Base-by-base conservation (phyloP, 495 filamentous ascomycete species). In the Penicillium macrosclerotiorum region DNA sequence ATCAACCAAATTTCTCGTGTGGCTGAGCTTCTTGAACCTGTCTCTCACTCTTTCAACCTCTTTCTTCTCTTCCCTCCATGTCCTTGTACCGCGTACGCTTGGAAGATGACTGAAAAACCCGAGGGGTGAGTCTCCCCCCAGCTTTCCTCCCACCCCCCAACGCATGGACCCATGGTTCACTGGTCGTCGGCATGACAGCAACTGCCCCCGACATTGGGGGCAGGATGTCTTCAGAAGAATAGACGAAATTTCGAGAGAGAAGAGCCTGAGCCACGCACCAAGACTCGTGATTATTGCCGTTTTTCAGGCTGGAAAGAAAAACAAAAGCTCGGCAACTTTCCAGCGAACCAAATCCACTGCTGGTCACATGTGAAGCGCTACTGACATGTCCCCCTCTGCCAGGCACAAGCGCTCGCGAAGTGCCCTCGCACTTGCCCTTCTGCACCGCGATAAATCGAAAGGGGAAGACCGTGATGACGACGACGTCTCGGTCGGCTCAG, bases 401-500 rank as follows among this genome's bases (percentile, higher is more conserved):
- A 78, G 75, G 47, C 77, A 78, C 52, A 79, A 75, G 60, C 75
- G 76, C 52, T 78, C 77, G 29, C 75, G 69, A 47, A 77, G 76
- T 52, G 62, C 69, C 22, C 50, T 79, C 50, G 75, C 77, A 40
- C 71, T 74, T 43, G 68, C 78, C 37, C 59, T 80, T 22, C 62
- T 80, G 16, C 67, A 72, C 52, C 73, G 77, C 37, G 78, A 77
- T 30, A 75, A 69, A 51, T 69, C 69, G 12, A 75, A 63, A 45
- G 45, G 47, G 11, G 66, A 72, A 22, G 62, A 68, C 8, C 60
- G 52, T 18, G 46, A 55, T 20, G 52, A 64, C 13, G 64, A 68
- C 20, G 57, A 61, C 37, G 55, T 54, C 24, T 62, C 70, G 24
- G 37, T 54, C 41, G 37, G 57, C 3, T 65, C 71, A 13, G 42